Percentiles rank a stretch among this genome's conserved stretches.
Conservation (phyloP, 1,284 basidiomycete genomes). For the Cystobasidiaceae sp. region DNA sequence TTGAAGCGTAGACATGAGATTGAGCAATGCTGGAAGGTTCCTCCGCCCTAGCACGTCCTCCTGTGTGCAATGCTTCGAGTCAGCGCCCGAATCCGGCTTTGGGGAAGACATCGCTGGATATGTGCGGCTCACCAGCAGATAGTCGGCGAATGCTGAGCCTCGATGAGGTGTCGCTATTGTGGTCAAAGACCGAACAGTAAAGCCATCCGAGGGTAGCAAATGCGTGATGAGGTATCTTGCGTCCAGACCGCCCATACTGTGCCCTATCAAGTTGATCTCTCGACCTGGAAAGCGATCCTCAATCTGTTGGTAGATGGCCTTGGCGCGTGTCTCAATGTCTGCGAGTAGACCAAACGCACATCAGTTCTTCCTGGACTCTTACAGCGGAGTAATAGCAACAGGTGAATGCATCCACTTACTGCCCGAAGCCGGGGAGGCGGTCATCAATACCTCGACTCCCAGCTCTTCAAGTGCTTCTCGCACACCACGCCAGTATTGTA, state of each 20-base stretch:
- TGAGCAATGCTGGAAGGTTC: background rate
- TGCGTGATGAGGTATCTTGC: conserved; percentile 68
- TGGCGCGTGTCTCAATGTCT: conserved; percentile 70
- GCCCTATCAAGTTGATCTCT: conserved; percentile 84
- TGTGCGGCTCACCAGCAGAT: conserved; percentile 77
- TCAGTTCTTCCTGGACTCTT: no score
- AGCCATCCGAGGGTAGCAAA: conserved; percentile 48
- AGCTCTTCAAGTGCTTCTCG: conserved; percentile 81
- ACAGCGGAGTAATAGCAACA: no score
- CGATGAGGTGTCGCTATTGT: conserved; percentile 90
- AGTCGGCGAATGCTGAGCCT: conserved; percentile 91
- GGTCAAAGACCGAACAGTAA: conserved; percentile 70
- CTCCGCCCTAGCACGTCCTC: conserved; percentile 10
- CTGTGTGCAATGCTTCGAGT: conserved; percentile 44
- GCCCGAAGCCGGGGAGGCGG: conserved; percentile 70
- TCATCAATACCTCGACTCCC: conserved; percentile 84
- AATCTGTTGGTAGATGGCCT: conserved; percentile 75
- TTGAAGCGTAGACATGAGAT: conserved; percentile 47
- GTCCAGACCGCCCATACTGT: conserved; percentile 93
- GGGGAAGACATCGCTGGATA: no score
- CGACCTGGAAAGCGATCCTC: conserved; percentile 70
- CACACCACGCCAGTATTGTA: conserved; percentile 91
- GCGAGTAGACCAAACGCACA: background rate
- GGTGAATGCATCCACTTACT: no score
- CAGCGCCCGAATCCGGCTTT: no score